Conservation (phyloP, 352 stramenopile species). For the Pythium diclinum region DNA sequence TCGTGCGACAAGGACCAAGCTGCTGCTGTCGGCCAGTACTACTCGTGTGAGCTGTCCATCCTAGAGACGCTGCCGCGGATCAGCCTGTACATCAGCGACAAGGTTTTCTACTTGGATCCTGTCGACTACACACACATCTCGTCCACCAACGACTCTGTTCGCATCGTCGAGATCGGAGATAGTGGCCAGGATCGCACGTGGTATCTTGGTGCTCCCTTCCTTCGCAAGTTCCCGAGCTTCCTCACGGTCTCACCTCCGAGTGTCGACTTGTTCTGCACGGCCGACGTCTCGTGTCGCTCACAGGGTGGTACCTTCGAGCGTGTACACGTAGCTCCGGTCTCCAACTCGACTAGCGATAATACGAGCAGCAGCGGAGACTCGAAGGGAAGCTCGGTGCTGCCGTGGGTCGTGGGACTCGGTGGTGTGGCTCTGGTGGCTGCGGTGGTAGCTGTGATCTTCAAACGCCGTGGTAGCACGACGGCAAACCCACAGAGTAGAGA, state of each 20-base stretch:
- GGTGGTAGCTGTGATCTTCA: too few species aligned
- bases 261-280: not conserved
- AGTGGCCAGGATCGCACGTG: not conserved
- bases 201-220: conserved; percentile 9
- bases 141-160: not conserved
- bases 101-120: conserved; percentile 10
- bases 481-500: too few species aligned
- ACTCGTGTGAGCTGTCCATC: not conserved
- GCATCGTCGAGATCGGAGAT: conserved; percentile 1
- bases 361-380: not conserved
- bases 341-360: not conserved
- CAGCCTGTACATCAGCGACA: conserved; percentile 4
- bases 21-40: not conserved
- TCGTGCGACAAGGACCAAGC: not conserved
- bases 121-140: conserved; percentile 11
- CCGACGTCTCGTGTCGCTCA: not conserved
- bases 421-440: too few species aligned
- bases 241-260: not conserved
- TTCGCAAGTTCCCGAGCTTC: conserved; percentile 7
- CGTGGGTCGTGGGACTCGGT: too few species aligned
- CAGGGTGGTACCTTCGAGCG: not conserved
- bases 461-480: too few species aligned
- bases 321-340: not conserved
- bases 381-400: not conserved
- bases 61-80: conserved; percentile 5